Conservation (phyloP, 179 eudicot genomes). For the Silene noctiflora region DNA sequence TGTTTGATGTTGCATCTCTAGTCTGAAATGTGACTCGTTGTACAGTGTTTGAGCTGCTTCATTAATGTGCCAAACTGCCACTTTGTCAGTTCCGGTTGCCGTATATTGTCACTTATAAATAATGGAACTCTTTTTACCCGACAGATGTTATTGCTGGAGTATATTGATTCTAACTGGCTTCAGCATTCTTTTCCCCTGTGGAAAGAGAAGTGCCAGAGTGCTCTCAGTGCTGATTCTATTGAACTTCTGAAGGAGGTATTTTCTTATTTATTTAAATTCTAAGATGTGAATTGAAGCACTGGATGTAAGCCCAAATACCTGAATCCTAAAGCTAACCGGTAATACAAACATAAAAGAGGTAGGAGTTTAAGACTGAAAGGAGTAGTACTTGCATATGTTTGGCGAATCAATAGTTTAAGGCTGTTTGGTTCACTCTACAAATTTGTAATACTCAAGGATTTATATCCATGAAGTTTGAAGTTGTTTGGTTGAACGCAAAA, state of each 20-base stretch:
- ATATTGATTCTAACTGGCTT: slow-evolving; percentile 63
- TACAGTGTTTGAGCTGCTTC: slow-evolving; percentile 13
- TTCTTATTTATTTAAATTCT: slow-evolving; percentile 7
- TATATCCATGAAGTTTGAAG: too few relatives aligned
- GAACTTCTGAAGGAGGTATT: slow-evolving; percentile 85
- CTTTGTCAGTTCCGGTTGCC: background rate
- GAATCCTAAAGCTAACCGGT: background rate
- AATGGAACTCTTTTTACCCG: slow-evolving; percentile 2
- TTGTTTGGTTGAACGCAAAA: too few relatives aligned
- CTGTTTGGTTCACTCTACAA: too few relatives aligned
- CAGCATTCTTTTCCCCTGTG: slow-evolving; percentile 57
- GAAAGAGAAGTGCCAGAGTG: slow-evolving; percentile 66
- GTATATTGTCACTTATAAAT: background rate
- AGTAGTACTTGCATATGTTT: background rate
- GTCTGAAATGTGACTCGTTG: slow-evolving; percentile 7
- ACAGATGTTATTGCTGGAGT: slow-evolving; percentile 72
- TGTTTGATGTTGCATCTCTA: slow-evolving; percentile 4
- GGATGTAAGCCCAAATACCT: background rate
- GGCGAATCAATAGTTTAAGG: background rate
- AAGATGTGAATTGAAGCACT: background rate
- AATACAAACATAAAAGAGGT: slow-evolving; percentile 1
- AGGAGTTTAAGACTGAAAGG: background rate
- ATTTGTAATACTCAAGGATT: too few relatives aligned
- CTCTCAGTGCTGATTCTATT: slow-evolving; percentile 71
- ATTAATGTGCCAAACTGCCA: slow-evolving; percentile 1